Conservation (phyloP, 306 rosid genomes). For the Chamaecrista fasciculata region DNA sequence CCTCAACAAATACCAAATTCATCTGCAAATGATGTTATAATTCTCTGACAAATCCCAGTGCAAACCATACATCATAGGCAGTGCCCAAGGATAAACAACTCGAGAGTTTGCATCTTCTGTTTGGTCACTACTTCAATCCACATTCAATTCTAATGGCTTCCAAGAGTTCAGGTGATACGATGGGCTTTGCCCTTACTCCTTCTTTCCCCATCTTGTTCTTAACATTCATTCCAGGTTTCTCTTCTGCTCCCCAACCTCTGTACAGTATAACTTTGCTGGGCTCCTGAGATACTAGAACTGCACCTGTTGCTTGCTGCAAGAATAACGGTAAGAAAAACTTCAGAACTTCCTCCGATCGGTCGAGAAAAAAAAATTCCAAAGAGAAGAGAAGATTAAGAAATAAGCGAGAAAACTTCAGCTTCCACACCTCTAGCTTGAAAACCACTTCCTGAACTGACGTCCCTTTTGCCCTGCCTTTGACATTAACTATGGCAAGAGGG, state of each 20-base stretch:
- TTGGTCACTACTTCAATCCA: slow-evolving; percentile 48
- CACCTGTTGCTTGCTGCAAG: slow-evolving; percentile 82
- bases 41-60: slow-evolving; percentile 1
- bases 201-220: slow-evolving; percentile 10
- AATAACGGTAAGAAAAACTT: slow-evolving; percentile 15
- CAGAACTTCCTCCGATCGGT: slow-evolving; percentile 13
- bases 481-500: slow-evolving; percentile 80
- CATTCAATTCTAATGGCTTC: slow-evolving; percentile 87
- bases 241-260: slow-evolving; percentile 86
- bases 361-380: slow-evolving; percentile 23
- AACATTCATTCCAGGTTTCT: slow-evolving; percentile 28
- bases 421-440: slow-evolving; percentile 68
- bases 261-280: slow-evolving; percentile 83
- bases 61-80: neutral
- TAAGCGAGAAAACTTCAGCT: slow-evolving; percentile 17
- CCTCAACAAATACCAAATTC: slow-evolving; percentile 6
- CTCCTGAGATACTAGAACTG: slow-evolving; percentile 80
- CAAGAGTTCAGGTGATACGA: slow-evolving; percentile 70
- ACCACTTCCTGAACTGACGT: slow-evolving; percentile 85
- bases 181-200: slow-evolving; percentile 32
- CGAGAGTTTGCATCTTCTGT: slow-evolving; percentile 23
- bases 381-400: neutral
- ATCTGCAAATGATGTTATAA: neutral
- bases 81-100: slow-evolving; percentile 4
- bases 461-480: slow-evolving; percentile 90